phyloP scores from a whole-genome alignment of 192 early-diverging fungal genomes.

The Chytriomyces confervae region DNA sequence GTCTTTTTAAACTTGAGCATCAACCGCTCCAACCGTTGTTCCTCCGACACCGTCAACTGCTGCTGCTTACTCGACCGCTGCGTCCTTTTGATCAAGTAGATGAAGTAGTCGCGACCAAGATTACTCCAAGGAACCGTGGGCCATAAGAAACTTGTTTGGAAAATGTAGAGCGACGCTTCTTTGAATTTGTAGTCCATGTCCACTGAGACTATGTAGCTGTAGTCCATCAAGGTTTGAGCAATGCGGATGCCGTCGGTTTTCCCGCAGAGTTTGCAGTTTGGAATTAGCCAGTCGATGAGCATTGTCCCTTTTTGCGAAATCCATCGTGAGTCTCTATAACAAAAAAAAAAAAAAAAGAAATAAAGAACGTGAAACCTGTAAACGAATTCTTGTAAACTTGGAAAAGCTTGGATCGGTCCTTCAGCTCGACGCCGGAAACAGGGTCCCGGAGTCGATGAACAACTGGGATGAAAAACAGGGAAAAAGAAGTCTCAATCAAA shows the following conservation, averaged over 20 bases:
- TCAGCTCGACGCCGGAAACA: slow-evolving; percentile 39
- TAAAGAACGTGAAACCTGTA: slow-evolving; percentile 28
- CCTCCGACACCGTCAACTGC: slow-evolving; percentile 45
- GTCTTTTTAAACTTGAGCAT: slow-evolving; percentile 38
- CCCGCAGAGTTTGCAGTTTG: slow-evolving; percentile 45
- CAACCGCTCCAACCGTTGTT: slow-evolving; percentile 34
- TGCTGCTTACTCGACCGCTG: slow-evolving; percentile 35
- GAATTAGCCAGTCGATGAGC: slow-evolving; percentile 46
- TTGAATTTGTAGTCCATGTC: slow-evolving; percentile 46
- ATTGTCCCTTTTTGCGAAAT: slow-evolving; percentile 25
- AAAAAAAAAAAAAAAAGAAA: neutral
- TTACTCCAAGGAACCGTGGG: slow-evolving; percentile 30
- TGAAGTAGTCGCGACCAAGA: slow-evolving; percentile 42
- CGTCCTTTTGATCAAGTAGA: slow-evolving; percentile 46
- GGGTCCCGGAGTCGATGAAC: slow-evolving; percentile 41
- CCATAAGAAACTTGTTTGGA: slow-evolving; percentile 47
- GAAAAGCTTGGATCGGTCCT: slow-evolving; percentile 47
- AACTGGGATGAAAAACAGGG: slow-evolving; percentile 11
- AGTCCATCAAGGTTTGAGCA: slow-evolving; percentile 41
- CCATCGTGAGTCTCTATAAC: neutral
- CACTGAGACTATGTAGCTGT: slow-evolving; percentile 47
- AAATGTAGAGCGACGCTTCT: slow-evolving; percentile 42
- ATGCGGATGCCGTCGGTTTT: slow-evolving; percentile 38
- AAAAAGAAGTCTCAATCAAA: neutral
- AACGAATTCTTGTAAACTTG: slow-evolving; percentile 45